These are phyloP conservation scores for Intubia oerlemansii DNA, from an alignment of 2,329 filamentous ascomycete genomes.

Conservation along the genomic window DNA sequence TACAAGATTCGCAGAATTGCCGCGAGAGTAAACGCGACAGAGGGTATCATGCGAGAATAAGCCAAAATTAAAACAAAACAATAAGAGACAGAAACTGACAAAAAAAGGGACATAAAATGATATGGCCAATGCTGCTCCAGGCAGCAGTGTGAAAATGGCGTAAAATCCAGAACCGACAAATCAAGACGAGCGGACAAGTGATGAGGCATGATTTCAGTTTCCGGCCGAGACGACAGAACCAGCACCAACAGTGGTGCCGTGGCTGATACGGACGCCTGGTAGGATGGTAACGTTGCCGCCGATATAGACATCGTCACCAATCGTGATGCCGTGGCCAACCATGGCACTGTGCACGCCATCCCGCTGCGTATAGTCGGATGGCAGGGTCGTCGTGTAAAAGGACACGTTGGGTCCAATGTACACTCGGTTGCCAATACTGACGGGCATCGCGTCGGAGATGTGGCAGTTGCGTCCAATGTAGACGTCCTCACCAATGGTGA, in stretches of 20 bases:
- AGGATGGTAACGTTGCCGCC: slow-evolving; percentile 59
- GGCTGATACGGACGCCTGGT: slow-evolving; percentile 60
- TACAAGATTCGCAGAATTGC: too few species aligned
- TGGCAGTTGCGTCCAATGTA: slow-evolving; percentile 66
- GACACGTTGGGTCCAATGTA: slow-evolving; percentile 70
- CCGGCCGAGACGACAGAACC: slow-evolving; percentile 78
- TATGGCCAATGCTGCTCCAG: too few species aligned
- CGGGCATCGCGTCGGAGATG: slow-evolving; percentile 67
- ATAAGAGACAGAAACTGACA: background rate
- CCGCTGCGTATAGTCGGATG: slow-evolving; percentile 50
- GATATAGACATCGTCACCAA: slow-evolving; percentile 74
- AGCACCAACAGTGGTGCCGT: slow-evolving; percentile 59
- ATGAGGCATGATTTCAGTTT: too few species aligned
- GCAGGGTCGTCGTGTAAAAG: slow-evolving; percentile 56
- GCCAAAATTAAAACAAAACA: slow-evolving; percentile 1
- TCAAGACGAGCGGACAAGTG: too few species aligned
- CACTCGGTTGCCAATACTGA: slow-evolving; percentile 59
- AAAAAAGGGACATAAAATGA: background rate
- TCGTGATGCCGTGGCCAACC: slow-evolving; percentile 47
- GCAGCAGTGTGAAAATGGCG: too few species aligned
- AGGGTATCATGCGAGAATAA: slow-evolving; percentile 10
- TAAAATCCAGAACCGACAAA: too few species aligned
- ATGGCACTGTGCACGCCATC: slow-evolving; percentile 55
- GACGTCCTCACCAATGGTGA: slow-evolving; percentile 68
- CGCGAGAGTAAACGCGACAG: too few species aligned